A percentile compares a stretch with the other conserved stretches of the same genome.
Conservation (phyloP, 345 rosid species). For the Populus alba region DNA sequence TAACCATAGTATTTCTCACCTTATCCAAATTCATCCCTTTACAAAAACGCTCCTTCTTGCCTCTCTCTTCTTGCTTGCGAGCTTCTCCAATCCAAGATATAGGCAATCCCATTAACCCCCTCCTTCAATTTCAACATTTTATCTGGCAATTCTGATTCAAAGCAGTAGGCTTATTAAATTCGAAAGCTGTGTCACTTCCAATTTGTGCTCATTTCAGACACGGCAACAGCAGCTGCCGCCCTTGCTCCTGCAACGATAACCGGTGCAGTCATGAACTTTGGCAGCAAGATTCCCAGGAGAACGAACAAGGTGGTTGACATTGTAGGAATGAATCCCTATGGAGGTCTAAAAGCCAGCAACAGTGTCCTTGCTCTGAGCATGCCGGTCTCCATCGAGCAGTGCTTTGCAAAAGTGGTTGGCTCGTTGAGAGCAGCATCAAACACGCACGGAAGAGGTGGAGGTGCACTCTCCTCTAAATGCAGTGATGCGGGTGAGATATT, state of each 20-base stretch:
- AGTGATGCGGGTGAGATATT: conserved; percentile 38
- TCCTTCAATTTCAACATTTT: not conserved
- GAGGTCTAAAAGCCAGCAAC: conserved; percentile 52
- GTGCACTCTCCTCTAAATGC: conserved; percentile 40
- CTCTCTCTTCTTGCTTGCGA: not conserved
- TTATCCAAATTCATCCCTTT: conserved; percentile 3
- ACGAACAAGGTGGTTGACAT: conserved; percentile 27
- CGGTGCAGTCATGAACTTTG: conserved; percentile 16
- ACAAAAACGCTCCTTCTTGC: not conserved
- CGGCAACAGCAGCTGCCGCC: conserved; percentile 27
- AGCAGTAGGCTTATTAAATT: not conserved
- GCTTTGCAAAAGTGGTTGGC: conserved; percentile 46
- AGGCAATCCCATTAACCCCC: not conserved
- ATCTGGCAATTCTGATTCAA: not conserved
- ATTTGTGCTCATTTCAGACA: not conserved
- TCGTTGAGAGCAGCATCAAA: conserved; percentile 36
- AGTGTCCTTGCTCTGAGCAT: conserved; percentile 34
- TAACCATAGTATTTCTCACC: not conserved
- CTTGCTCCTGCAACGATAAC: conserved; percentile 17
- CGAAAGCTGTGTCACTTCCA: not conserved
- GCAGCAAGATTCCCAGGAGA: conserved; percentile 11
- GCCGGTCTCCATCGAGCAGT: conserved; percentile 31
- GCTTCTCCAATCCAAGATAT: not conserved
- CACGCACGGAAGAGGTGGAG: conserved; percentile 30
- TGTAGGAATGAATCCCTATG: conserved; percentile 40